Conservation (phyloP, 1,284 basidiomycete genomes). For the Naganishia sp. region DNA sequence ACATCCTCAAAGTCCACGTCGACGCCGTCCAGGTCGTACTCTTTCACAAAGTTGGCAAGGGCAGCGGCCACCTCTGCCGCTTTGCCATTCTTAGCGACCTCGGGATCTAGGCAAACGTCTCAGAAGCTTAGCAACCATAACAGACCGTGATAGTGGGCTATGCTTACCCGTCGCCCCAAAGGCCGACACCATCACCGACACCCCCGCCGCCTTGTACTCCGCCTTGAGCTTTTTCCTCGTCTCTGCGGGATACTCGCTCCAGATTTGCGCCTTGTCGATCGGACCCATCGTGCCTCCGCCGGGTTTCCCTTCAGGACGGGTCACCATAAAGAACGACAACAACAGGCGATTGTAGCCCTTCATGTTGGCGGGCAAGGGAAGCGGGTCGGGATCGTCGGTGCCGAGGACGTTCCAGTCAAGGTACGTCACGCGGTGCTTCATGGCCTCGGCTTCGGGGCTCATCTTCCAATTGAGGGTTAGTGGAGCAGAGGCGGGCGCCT, state of each 20-base stretch:
- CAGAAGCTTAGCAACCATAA: not conserved
- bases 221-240: slow-evolving; percentile 47
- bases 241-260: slow-evolving; percentile 41
- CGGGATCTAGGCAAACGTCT: not conserved
- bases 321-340: slow-evolving; percentile 56
- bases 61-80: slow-evolving; percentile 47
- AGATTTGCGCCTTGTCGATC: slow-evolving; percentile 14
- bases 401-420: slow-evolving; percentile 10
- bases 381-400: slow-evolving; percentile 17
- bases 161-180: slow-evolving; percentile 53
- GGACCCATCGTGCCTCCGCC: not conserved
- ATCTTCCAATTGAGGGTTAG: no score
- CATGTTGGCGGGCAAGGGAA: slow-evolving; percentile 43
- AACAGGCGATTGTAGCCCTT: slow-evolving; percentile 53
- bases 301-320: not conserved
- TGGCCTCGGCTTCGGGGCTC: no score
- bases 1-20: slow-evolving; percentile 57
- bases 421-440: no score
- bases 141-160: not conserved
- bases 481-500: no score
- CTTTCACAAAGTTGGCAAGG: slow-evolving; percentile 51
- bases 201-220: slow-evolving; percentile 54
- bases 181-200: slow-evolving; percentile 56
- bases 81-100: slow-evolving; percentile 39
- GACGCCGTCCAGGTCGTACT: slow-evolving; percentile 57